Percentiles rank a stretch among this genome's conserved stretches.
These are phyloP conservation scores for Hygrophorus russula DNA, from an alignment of 768 basidiomycete species.

Conservation along the genomic window DNA sequence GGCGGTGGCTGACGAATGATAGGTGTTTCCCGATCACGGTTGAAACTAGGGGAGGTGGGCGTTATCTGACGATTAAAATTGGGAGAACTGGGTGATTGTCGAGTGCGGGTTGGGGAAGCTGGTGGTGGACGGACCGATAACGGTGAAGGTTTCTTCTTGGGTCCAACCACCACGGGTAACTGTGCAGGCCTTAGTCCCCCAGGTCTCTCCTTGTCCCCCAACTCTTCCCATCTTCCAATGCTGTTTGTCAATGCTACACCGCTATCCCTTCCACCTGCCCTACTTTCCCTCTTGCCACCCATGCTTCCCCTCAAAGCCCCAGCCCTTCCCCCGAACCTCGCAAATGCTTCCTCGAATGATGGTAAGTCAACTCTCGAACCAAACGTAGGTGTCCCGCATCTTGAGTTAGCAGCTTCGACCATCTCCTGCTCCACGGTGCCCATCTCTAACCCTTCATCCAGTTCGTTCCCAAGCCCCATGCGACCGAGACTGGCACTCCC, in stretches of 20 bases:
- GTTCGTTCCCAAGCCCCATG: slow-evolving; percentile 10
- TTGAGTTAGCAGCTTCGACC: slow-evolving; percentile 34
- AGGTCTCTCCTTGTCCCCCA: background rate
- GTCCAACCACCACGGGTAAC: slow-evolving; percentile 11
- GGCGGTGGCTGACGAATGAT: too few species aligned
- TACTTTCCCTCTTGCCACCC: slow-evolving; percentile 5
- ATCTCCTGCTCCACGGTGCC: slow-evolving; percentile 20
- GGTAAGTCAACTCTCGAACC: slow-evolving; percentile 41
- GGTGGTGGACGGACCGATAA: slow-evolving; percentile 14
- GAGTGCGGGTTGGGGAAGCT: slow-evolving; percentile 9
- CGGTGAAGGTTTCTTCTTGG: slow-evolving; percentile 26
- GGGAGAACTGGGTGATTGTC: background rate
- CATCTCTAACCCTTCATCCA: slow-evolving; percentile 6
- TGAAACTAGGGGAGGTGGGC: too few species aligned
- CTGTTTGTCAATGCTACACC: background rate
- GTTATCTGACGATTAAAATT: background rate
- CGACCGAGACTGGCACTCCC: background rate
- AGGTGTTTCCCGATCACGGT: too few species aligned
- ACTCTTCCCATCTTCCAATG: background rate
- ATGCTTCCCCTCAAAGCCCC: slow-evolving; percentile 9
- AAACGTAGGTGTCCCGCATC: slow-evolving; percentile 53
- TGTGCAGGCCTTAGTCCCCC: slow-evolving; percentile 15
- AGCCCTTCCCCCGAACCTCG: slow-evolving; percentile 24
- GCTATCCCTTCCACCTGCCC: background rate
- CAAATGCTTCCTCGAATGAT: slow-evolving; percentile 31